These are phyloP conservation scores for Fusarium acutatum DNA, from an alignment of 2,329 filamentous ascomycete genomes.

Conservation along the genomic window DNA sequence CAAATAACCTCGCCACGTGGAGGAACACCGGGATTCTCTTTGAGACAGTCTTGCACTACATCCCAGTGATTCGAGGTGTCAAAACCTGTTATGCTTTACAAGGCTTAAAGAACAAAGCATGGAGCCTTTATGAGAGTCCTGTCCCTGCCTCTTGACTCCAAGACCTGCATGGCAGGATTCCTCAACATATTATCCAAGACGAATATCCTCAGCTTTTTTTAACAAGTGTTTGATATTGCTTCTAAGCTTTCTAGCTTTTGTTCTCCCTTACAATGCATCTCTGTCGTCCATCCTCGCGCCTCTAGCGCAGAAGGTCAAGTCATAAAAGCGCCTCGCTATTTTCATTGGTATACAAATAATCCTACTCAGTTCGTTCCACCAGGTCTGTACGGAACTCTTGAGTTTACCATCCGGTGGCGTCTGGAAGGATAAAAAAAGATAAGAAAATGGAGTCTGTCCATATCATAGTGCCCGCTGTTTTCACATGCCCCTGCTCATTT, in stretches of 20 bases:
- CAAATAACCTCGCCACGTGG: neutral
- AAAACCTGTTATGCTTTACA: neutral
- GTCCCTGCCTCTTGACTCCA: neutral
- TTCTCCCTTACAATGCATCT: slow-evolving; percentile 18
- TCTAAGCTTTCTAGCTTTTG: slow-evolving; percentile 2
- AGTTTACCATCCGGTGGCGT: slow-evolving; percentile 1
- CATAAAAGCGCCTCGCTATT: slow-evolving; percentile 36
- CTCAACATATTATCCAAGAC: neutral
- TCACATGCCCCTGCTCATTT: slow-evolving; percentile 2
- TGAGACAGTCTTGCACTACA: slow-evolving; percentile 2
- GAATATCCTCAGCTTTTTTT: neutral
- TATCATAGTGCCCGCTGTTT: slow-evolving; percentile 30
- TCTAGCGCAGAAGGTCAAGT: slow-evolving; percentile 25
- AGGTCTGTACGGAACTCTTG: neutral
- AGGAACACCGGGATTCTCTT: neutral
- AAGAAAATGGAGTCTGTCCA: slow-evolving; percentile 30
- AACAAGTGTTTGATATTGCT: slow-evolving; percentile 11
- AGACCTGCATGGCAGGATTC: neutral
- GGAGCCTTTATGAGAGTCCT: neutral
- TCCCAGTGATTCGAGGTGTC: neutral
- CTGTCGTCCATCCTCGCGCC: slow-evolving; percentile 26
- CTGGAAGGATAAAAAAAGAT: slow-evolving; percentile 2
- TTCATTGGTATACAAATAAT: slow-evolving; percentile 30
- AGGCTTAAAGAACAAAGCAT: neutral
- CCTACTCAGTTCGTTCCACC: slow-evolving; percentile 4